Evolutionary conservation across 768 basidiomycete genomes (phyloP).

Genomic region (Inosperma sp.): DNA sequence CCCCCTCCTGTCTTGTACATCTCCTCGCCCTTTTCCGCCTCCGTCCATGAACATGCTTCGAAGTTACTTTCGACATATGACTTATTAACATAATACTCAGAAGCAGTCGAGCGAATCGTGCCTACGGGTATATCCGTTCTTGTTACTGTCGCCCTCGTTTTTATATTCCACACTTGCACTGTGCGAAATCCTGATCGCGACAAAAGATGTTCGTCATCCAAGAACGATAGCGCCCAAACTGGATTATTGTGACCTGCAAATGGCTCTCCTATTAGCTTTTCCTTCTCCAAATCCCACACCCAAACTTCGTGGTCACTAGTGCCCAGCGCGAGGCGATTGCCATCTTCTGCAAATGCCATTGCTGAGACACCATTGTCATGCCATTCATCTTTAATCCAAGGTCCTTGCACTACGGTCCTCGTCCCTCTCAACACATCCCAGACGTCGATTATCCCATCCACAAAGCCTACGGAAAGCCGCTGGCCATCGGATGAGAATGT

Average conservation of each 20-base stretch:
- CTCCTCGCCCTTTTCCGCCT: neutral
- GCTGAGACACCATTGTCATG: neutral
- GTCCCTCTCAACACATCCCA: neutral
- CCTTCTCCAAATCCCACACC: conserved; percentile 2
- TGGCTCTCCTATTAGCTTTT: neutral
- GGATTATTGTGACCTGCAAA: neutral
- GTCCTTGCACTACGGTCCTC: neutral
- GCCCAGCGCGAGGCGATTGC: neutral
- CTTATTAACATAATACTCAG: neutral
- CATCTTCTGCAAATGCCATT: neutral
- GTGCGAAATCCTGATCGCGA: conserved; percentile 10
- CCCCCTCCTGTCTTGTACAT: neutral
- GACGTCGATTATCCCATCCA: neutral
- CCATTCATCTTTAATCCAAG: neutral
- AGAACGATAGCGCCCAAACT: conserved; percentile 1
- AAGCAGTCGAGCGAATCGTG: neutral
- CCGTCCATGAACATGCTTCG: neutral
- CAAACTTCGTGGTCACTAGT: neutral
- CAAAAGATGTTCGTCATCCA: conserved; percentile 6
- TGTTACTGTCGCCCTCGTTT: conserved; percentile 2
- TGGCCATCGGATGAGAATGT: neutral
- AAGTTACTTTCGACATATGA: neutral
- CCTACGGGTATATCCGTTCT: neutral
- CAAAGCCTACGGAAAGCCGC: neutral
- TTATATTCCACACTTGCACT: conserved; percentile 18